Conservation (phyloP, 2,329 filamentous ascomycete genomes). For the Dothistroma septosporum region DNA sequence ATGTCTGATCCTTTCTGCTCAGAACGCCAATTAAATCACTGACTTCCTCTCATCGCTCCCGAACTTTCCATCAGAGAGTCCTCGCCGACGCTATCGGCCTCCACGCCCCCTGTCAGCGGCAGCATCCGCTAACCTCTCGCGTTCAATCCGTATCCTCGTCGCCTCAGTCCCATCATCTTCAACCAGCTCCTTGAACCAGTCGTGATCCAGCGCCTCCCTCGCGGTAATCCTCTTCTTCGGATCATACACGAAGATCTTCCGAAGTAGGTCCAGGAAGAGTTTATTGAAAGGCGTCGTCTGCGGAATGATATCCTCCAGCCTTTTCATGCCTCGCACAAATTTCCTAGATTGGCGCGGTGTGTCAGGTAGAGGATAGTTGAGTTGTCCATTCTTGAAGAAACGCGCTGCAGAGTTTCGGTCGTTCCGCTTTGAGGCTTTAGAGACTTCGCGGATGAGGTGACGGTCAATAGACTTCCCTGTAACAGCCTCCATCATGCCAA, state of each 20-base stretch:
- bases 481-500: conserved; percentile 62
- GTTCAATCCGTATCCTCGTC: conserved; percentile 47
- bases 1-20: background rate
- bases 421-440: conserved; percentile 25
- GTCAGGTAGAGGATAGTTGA: conserved; percentile 61
- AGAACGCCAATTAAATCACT: too few relatives aligned
- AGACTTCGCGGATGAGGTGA: conserved; percentile 33
- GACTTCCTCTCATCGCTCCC: background rate
- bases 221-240: conserved; percentile 62
- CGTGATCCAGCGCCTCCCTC: conserved; percentile 61
- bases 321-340: conserved; percentile 67
- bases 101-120: conserved; percentile 3
- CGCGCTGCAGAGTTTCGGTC: conserved; percentile 29
- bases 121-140: conserved; percentile 25
- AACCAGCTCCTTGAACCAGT: conserved; percentile 62
- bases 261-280: conserved; percentile 59
- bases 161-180: conserved; percentile 65
- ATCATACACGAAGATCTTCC: conserved; percentile 63
- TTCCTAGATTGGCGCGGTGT: conserved; percentile 61
- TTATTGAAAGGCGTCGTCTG: conserved; percentile 55
- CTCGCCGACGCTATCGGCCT: background rate
- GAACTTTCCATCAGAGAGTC: background rate
- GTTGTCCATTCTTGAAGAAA: conserved; percentile 43
- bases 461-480: conserved; percentile 32
- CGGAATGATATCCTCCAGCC: conserved; percentile 58